These are phyloP conservation scores for Edhazardia aedis DNA, from an alignment of 371 early-diverging fungal genomes.

Conservation along the genomic window DNA sequence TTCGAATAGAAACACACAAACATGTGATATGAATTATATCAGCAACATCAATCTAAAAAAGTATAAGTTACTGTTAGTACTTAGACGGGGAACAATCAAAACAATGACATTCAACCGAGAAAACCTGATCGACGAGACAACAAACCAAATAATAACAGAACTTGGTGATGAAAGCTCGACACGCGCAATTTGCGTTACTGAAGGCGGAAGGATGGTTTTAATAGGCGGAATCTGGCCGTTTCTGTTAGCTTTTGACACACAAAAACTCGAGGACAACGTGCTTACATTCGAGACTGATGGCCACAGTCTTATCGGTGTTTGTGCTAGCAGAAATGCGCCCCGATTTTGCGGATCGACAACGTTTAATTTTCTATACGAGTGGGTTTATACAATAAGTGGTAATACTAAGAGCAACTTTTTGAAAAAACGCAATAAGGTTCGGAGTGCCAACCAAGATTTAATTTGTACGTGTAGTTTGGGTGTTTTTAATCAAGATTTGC, in stretches of 20 bases:
- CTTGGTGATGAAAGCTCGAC: slow-evolving; percentile 20
- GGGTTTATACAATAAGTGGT: slow-evolving; percentile 13
- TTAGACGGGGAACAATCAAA: slow-evolving; percentile 19
- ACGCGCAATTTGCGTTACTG: slow-evolving; percentile 38
- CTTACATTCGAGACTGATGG: slow-evolving; percentile 40
- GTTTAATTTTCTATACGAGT: slow-evolving; percentile 3
- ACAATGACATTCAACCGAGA: slow-evolving; percentile 6
- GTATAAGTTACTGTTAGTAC: slow-evolving; percentile 22
- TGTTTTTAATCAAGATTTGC: no score
- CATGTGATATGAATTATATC: no score
- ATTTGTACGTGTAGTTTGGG: no score
- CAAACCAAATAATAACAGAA: slow-evolving; percentile 11
- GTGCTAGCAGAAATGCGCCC: slow-evolving; percentile 31
- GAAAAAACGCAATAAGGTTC: slow-evolving; percentile 9
- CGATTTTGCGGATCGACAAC: slow-evolving; percentile 27
- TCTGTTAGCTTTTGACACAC: slow-evolving; percentile 32
- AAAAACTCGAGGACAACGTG: slow-evolving; percentile 17
- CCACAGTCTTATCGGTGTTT: slow-evolving; percentile 22
- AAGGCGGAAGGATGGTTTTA: slow-evolving; percentile 37
- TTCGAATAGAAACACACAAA: no score
- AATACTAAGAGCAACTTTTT: slow-evolving; percentile 15
- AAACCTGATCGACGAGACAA: slow-evolving; percentile 11
- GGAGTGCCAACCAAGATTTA: no score
- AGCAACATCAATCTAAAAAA: no score
- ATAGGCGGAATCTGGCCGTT: slow-evolving; percentile 43